These are phyloP conservation scores for Herpetospermum pedunculosum DNA, from an alignment of 306 rosid genomes.

Conservation along the genomic window DNA sequence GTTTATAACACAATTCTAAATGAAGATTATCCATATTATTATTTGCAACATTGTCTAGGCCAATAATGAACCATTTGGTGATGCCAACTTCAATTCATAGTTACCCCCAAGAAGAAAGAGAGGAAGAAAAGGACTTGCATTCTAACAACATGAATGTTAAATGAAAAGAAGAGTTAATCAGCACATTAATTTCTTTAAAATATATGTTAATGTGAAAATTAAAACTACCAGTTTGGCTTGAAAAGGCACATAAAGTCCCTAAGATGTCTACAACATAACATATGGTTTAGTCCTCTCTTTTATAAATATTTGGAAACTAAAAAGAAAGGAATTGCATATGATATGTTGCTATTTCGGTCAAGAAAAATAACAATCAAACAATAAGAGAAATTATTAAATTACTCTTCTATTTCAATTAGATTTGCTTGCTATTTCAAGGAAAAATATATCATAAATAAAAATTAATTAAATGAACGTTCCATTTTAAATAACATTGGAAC, in stretches of 20 bases:
- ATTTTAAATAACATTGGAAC: background rate
- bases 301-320: background rate
- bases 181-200: background rate
- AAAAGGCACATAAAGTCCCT: background rate
- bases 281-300: background rate
- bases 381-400: background rate
- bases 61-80: background rate
- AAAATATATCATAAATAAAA: background rate
- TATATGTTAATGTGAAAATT: background rate
- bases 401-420: background rate
- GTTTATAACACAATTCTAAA: background rate
- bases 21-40: background rate
- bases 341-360: no score
- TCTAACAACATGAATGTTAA: background rate
- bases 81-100: background rate
- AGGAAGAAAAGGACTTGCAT: background rate
- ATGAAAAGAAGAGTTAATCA: background rate
- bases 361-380: background rate
- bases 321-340: background rate
- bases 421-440: background rate
- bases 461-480: background rate
- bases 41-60: background rate
- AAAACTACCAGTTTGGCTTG: background rate
- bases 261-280: background rate
- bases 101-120: background rate